Percentiles rank a stretch among this genome's conserved stretches.
Evolutionary conservation across 495 filamentous ascomycete genomes (phyloP).

Genomic region (Tuber melanosporum): DNA sequence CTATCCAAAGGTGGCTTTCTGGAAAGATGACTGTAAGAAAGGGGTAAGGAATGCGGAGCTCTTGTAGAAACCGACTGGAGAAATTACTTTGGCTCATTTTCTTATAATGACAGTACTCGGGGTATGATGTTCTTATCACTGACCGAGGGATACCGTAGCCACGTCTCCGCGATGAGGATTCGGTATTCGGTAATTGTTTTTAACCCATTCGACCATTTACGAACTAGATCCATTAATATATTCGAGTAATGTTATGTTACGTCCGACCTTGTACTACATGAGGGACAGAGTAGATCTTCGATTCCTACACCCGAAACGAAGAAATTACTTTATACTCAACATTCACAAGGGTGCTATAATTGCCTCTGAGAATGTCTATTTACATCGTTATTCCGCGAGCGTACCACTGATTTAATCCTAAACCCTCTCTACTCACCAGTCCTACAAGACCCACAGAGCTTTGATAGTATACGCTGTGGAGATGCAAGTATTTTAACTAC

Average conservation of each 20-base stretch:
- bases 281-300: not conserved
- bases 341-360: no score
- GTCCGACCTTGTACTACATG: not conserved
- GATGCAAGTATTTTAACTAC: no score
- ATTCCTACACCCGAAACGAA: not conserved
- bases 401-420: no score
- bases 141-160: not conserved
- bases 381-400: no score
- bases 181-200: not conserved
- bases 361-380: no score
- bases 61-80: not conserved
- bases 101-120: not conserved
- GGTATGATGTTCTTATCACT: not conserved
- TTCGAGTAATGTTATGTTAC: not conserved
- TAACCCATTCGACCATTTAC: not conserved
- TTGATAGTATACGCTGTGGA: no score
- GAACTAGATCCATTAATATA: not conserved
- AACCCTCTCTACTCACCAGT: no score
- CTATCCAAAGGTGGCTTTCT: not conserved
- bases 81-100: not conserved
- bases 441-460: no score
- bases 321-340: no score
- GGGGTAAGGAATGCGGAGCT: not conserved
- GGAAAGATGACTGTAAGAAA: not conserved
- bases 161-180: not conserved